Percentiles rank a stretch among this genome's conserved stretches.
Conservation (phyloP, 345 rosid species). For the Lepidium didymum region DNA sequence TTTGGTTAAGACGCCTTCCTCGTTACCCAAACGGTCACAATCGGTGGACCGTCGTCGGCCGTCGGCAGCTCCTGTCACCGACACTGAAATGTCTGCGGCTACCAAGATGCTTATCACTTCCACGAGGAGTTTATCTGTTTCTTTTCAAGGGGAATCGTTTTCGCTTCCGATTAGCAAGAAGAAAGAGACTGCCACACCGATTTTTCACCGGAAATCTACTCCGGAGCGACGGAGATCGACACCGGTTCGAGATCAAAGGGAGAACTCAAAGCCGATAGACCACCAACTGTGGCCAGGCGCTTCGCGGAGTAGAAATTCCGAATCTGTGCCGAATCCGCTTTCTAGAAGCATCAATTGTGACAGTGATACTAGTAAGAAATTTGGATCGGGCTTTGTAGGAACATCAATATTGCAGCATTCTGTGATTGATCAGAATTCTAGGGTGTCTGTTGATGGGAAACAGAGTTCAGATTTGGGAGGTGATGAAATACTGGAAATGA, state of each 20-base stretch:
- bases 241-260: constrained; percentile 59
- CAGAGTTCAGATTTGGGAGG: constrained; percentile 51
- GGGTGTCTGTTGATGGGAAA: constrained; percentile 43
- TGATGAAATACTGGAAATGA: constrained; percentile 26
- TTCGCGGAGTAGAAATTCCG: constrained; percentile 41
- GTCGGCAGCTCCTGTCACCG: constrained; percentile 30
- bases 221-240: constrained; percentile 55
- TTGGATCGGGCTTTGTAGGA: constrained; percentile 62
- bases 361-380: constrained; percentile 28
- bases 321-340: constrained; percentile 29
- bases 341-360: constrained; percentile 54
- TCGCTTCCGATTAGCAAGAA: constrained; percentile 83
- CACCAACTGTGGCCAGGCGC: constrained; percentile 79
- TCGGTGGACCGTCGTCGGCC: constrained; percentile 75
- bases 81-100: constrained; percentile 47
- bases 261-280: constrained; percentile 47
- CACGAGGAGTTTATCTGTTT: constrained; percentile 78
- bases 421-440: constrained; percentile 46
- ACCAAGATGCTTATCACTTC: constrained; percentile 79
- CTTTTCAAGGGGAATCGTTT: constrained; percentile 88
- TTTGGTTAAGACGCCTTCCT: constrained; percentile 28
- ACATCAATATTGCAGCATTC: constrained; percentile 50
- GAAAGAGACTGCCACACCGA: constrained; percentile 42
- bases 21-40: constrained; percentile 64
- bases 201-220: constrained; percentile 44